Evolutionary conservation across 139 green algal species (phyloP).

Genomic region (Chlorella sorokiniana): DNA sequence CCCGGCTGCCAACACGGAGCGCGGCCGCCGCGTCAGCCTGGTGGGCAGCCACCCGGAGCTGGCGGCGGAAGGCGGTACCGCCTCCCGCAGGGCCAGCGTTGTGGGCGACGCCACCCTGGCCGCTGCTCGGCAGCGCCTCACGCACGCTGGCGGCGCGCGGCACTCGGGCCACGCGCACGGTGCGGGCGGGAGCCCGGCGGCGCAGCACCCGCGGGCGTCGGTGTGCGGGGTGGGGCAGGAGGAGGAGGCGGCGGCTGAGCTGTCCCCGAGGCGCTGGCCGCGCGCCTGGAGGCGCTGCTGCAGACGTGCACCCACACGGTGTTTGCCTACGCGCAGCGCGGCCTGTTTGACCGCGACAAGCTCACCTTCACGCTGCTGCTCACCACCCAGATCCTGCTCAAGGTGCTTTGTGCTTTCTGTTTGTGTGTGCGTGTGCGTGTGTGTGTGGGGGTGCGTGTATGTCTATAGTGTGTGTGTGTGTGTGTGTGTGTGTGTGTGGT

Average conservation of each 20-base stretch:
- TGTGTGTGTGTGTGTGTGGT: background rate
- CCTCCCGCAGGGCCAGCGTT: background rate
- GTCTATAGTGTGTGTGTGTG: too few species aligned
- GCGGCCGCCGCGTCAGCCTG: background rate
- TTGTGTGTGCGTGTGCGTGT: background rate
- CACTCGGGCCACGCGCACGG: too few species aligned
- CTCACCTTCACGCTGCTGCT: slow-evolving; percentile 88
- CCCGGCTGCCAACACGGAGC: background rate
- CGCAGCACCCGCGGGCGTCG: background rate
- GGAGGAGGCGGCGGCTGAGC: slow-evolving; percentile 13
- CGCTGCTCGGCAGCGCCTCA: background rate
- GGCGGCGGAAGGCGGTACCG: background rate
- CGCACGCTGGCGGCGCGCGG: background rate
- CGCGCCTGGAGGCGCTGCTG: slow-evolving; percentile 66
- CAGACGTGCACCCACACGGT: slow-evolving; percentile 53
- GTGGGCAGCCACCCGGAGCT: background rate
- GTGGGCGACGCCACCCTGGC: background rate
- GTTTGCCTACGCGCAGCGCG: slow-evolving; percentile 48
- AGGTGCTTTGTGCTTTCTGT: slow-evolving; percentile 4
- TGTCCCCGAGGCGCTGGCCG: slow-evolving; percentile 73
- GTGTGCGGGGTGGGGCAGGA: background rate
- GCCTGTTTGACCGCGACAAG: slow-evolving; percentile 95
- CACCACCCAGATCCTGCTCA: slow-evolving; percentile 77
- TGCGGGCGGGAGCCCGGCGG: too few species aligned
- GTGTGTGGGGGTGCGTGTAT: background rate